Evolutionary conservation across 2,329 filamentous ascomycete genomes (phyloP).

Genomic region (Clarireedia sp.): DNA sequence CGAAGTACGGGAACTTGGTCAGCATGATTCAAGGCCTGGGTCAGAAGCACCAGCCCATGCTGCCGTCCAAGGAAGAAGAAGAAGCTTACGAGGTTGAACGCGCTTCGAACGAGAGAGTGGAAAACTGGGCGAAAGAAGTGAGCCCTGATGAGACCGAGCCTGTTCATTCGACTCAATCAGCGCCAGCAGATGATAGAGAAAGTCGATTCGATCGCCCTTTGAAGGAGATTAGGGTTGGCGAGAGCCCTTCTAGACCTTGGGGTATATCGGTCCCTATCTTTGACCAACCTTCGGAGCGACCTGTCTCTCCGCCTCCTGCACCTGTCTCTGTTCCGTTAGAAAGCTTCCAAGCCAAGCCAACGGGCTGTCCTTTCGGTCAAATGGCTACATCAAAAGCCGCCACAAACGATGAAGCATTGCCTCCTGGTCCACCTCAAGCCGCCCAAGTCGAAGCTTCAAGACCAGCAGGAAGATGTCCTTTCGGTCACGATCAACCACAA

Average conservation of each 20-base stretch:
- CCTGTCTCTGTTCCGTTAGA: slow-evolving; percentile 28
- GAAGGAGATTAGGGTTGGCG: slow-evolving; percentile 85
- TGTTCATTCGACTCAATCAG: slow-evolving; percentile 32
- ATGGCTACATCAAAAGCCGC: slow-evolving; percentile 9
- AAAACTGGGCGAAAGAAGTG: slow-evolving; percentile 78
- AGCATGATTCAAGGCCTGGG: slow-evolving; percentile 92
- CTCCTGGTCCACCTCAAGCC: not conserved
- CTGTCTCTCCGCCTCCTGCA: slow-evolving; percentile 50
- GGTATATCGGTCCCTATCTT: slow-evolving; percentile 72
- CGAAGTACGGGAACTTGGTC: slow-evolving; percentile 78
- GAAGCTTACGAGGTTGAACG: slow-evolving; percentile 36
- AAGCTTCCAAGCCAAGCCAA: slow-evolving; percentile 17
- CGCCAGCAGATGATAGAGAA: slow-evolving; percentile 48
- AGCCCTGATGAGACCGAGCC: slow-evolving; percentile 44
- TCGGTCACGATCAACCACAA: slow-evolving; percentile 29
- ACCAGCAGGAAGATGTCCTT: slow-evolving; percentile 45
- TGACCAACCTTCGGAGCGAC: slow-evolving; percentile 34
- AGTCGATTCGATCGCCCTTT: slow-evolving; percentile 76
- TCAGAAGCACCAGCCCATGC: slow-evolving; percentile 78
- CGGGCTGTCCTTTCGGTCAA: slow-evolving; percentile 33
- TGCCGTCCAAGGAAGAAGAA: slow-evolving; percentile 50
- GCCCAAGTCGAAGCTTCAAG: slow-evolving; percentile 3
- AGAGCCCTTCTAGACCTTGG: slow-evolving; percentile 90
- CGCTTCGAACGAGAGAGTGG: slow-evolving; percentile 62
- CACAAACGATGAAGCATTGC: not conserved